Conservation (phyloP, 2,329 filamentous ascomycete species). For the Pyrenochaeta sp. region DNA sequence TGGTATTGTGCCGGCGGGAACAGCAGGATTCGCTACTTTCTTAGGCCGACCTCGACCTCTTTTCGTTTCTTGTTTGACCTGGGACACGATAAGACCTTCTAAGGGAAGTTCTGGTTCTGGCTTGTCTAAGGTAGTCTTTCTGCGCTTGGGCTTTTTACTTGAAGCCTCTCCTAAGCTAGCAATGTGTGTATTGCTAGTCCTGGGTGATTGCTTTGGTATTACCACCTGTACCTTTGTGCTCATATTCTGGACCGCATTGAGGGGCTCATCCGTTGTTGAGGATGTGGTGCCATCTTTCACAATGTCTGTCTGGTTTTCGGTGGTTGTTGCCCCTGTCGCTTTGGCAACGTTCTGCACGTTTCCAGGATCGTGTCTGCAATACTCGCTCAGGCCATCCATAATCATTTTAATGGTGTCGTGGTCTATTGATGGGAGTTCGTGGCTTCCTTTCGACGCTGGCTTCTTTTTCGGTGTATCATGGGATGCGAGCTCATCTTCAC, state of each 20-base stretch:
- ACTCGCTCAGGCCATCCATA: conserved; percentile 12
- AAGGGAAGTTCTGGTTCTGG: conserved; percentile 11
- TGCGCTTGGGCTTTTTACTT: conserved; percentile 31
- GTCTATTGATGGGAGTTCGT: background rate
- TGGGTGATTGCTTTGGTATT: conserved; percentile 26
- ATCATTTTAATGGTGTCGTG: conserved; percentile 10
- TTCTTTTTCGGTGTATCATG: conserved; percentile 21
- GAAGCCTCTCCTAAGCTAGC: background rate
- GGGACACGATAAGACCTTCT: background rate
- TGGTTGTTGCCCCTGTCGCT: background rate
- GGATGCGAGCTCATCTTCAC: conserved; percentile 41
- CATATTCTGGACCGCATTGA: background rate
- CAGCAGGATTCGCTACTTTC: conserved; percentile 23
- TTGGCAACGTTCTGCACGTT: background rate
- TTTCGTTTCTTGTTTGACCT: conserved; percentile 31
- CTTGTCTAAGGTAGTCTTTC: conserved; percentile 28
- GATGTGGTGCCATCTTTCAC: background rate
- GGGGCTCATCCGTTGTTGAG: background rate
- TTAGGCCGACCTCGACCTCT: conserved; percentile 44
- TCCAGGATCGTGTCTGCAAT: conserved; percentile 6
- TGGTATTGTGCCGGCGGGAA: conserved; percentile 5
- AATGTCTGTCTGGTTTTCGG: background rate
- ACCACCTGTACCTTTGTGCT: conserved; percentile 37
- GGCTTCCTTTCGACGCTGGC: background rate
- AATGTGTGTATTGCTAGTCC: conserved; percentile 4